Evolutionary conservation across 352 stramenopile species (phyloP), one percentile per base, ranked within the genome.

Genomic region (Phytophthora tentaculata): DNA sequence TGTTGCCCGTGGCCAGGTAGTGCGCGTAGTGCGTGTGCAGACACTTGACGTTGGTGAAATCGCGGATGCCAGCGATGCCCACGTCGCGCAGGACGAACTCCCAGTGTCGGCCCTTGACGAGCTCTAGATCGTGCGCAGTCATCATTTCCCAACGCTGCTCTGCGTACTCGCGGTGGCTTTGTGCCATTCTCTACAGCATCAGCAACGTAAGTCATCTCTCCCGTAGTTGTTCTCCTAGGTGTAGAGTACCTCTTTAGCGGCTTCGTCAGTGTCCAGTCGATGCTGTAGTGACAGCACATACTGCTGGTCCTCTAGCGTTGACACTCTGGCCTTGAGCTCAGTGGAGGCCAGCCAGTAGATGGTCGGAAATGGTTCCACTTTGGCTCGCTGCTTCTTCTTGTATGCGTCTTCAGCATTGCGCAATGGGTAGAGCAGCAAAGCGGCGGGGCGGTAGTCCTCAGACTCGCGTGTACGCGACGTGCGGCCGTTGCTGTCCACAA

Each of bases 11-110:
- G 16, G 74, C 69, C 37, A 90, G 56, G 52, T 77, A 91, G 55
- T 91, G 83, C 28, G 83, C 83, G 66, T 91, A 91, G 71, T 91
- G 83, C 35, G 81, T 86, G 67, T 91, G 83, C 47, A 91, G 71
- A 65, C 83, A 91, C 74, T 91, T 91, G 63, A 89, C 83, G 24
- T 76, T 81, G 19, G 76, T 74, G 17, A 74, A 80, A 24, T 88
- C 76, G 28, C 77, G 80, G 64, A 89, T 87, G 47, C 83, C 83
- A 19, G 75, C 83, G 57, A 91, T 85, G 47, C 80, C 83, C 9
- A 89, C 83, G 65, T 84, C 65, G 14, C 64, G 69, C 20, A 91
- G 55, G 50, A 81, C 61, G 22, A 74, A 70, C 35, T 70, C 63
- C 83, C 83, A 91, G 22, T 54, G 61, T 8, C 75, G 72, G 23